These are phyloP conservation scores for Quercus lobata DNA, from an alignment of 331 rosid species.

Conservation along the genomic window DNA sequence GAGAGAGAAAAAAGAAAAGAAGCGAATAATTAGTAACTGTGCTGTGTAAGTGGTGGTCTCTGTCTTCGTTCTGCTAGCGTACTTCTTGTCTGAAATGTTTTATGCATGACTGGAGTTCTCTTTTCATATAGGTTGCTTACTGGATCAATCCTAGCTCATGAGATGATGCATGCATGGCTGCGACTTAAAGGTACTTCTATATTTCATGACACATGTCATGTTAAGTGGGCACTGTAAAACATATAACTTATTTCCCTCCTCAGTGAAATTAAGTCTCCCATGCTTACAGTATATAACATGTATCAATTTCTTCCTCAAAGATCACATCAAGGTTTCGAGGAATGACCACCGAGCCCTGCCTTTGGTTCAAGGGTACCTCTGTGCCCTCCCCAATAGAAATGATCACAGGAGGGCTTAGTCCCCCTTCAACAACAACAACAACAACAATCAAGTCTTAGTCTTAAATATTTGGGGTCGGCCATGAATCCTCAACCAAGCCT, in stretches of 20 bases:
- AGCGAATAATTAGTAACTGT: neutral
- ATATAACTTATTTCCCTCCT: neutral
- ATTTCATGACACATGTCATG: neutral
- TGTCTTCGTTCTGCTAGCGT: neutral
- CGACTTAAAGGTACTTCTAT: slow-evolving; percentile 52
- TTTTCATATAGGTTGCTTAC: slow-evolving; percentile 67
- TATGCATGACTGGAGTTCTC: neutral
- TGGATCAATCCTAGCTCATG: slow-evolving; percentile 88
- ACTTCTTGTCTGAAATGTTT: neutral
- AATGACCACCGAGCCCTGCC: neutral
- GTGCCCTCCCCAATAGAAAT: no score
- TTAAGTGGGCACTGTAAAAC: neutral
- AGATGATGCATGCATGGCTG: slow-evolving; percentile 99
- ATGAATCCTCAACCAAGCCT: no score
- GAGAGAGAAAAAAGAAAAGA: neutral
- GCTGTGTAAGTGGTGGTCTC: neutral
- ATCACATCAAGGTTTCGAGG: neutral
- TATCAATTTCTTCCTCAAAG: neutral
- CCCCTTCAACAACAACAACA: no score
- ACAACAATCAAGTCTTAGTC: no score
- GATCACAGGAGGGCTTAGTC: no score
- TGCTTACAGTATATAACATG: neutral
- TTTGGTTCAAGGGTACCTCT: no score
- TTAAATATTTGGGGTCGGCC: no score
- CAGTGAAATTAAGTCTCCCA: neutral